Evolutionary conservation across 768 basidiomycete species (phyloP), one percentile per base, ranked within the genome.

Genomic region (Pulveroboletus frians): DNA sequence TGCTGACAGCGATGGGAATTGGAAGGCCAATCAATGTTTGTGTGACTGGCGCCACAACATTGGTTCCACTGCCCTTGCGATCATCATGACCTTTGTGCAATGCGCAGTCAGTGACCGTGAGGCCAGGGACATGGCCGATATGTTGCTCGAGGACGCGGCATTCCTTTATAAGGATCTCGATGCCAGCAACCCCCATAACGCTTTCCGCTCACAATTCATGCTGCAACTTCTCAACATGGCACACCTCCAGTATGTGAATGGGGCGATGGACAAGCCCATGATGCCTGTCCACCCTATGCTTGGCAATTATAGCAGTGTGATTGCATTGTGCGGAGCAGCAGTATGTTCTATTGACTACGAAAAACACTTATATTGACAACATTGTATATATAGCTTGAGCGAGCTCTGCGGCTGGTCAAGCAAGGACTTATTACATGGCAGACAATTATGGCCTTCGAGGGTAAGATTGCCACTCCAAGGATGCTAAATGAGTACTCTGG

Each of bases 1-100:
- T 26, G 23, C 4, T 26, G 23, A 26, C 5, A 23, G 23, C 23
- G 6, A 26, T 26, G 23, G 23, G 4, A 26, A 26, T 26, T 4
- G 5, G 23, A 26, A 26, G 23, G 23, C 23, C 23, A 26, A 26
- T 26, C 23, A 26, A 26, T 4, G 4, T 26, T 5, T 56, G 7
- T 54, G 45, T 3, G 30, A 56, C 9, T 56, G 55, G 49, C 15
- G 6, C 0, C 39, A 51, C 18, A 46, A 43, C 11, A 38, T 54
- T 1, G 35, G 41, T 2, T 53, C 45, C 23, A 51, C 49, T 1
- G 31, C 52, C 3, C 18, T 53, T 2, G n/a, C n/a, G 0, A 41
- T 53, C 11, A 32, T 53, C 4, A 46, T 53, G 30, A 34, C 4
- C 3, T 35, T 51, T 14, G 9, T 51, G 40, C n/a, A 47, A 15